Base-by-base conservation (phyloP, 106 monocot species). In the Allium sativum region DNA sequence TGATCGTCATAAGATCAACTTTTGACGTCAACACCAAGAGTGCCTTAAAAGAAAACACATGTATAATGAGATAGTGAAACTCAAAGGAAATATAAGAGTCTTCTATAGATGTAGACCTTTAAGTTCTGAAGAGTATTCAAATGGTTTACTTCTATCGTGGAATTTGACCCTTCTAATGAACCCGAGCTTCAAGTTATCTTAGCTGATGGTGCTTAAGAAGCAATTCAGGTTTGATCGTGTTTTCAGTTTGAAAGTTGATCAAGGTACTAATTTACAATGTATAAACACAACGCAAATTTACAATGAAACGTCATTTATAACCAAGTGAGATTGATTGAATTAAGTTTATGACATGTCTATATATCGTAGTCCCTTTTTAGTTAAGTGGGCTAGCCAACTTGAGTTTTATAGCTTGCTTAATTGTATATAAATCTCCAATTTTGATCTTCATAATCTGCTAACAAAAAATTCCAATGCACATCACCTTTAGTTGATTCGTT, bases 61-160 rank as follows among this genome's bases (percentile, higher is more conserved):
- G 6, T 87, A 87, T 73, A 96, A 96, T 73, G 95, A 96, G 51
- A 13, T 87, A 40, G 82, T 96, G 52, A 90, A 96, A 48, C 20
- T 84, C 40, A 96, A 75, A 67, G 95, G 95, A 14, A 96, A 96
- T 52, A 90, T 96, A n/a, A 77, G 90, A 69, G 95, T 96, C 1
- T 96, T 96, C 22, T 96, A 90, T 72, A 68, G 95, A 87, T 86
- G 67, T 67, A 90, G 57, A 90, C 95, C 7, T 67, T 96, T 48
- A 90, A 64, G 68, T 43, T 69, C 0, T 84, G 84, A 42, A 90
- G 90, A 53, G 56, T 77, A 48, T 74, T 84, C 12, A 84, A 69
- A 58, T 87, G 90, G 10, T 42, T 45, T 75, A 68, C 80, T 51
- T 81, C 75, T 42, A 65, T 77, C 2, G 42, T 96, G 20, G 84